phyloP scores from a whole-genome alignment of 257 asterid genomes.

The Ligustrum vulgare region DNA sequence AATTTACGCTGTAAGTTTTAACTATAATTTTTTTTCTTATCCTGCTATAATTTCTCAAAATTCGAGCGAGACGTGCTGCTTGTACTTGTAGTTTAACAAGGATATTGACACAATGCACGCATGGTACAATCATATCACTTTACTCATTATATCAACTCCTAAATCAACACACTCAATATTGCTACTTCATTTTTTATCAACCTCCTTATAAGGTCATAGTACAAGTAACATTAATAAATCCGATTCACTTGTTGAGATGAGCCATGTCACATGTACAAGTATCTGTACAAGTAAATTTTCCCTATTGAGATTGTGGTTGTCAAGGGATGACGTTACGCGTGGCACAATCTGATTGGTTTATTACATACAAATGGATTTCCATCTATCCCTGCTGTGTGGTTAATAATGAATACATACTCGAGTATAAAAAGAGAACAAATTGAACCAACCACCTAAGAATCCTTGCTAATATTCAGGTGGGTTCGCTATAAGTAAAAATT shows the following conservation, averaged over 20 bases:
- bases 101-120: too few species aligned
- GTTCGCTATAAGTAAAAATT: constrained; percentile 17
- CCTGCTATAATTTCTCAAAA: constrained; percentile 28
- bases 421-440: constrained; percentile 10
- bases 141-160: too few species aligned
- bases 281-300: too few species aligned
- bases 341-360: constrained; percentile 48
- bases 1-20: constrained; percentile 41
- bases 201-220: too few species aligned
- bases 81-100: too few species aligned
- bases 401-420: neutral
- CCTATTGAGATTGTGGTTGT: constrained; percentile 30
- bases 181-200: too few species aligned
- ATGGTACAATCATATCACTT: too few species aligned
- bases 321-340: constrained; percentile 41
- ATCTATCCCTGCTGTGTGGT: constrained; percentile 49
- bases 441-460: neutral
- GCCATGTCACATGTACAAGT: too few species aligned
- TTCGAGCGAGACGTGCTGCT: too few species aligned
- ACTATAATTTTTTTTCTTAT: constrained; percentile 13
- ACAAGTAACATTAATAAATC: too few species aligned
- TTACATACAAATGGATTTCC: constrained; percentile 40
- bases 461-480: neutral
- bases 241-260: too few species aligned
- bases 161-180: too few species aligned